Evolutionary conservation across 345 rosid genomes (phyloP).

Genomic region (Trapa incisa): DNA sequence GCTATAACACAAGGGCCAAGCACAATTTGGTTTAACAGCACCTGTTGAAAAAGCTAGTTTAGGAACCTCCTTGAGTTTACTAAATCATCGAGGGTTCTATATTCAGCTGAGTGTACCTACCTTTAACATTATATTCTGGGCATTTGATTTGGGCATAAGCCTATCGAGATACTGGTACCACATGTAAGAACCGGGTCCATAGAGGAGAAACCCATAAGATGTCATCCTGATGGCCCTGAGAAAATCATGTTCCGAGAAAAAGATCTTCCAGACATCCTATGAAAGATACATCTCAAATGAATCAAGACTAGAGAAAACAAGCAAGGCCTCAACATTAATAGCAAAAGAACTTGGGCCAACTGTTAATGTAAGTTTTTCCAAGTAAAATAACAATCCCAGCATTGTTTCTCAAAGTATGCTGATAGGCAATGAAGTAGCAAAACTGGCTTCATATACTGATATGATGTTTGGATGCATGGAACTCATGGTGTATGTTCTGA

Average conservation of each 20-base stretch:
- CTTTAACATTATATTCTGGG: slow-evolving; percentile 54
- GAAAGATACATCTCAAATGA: slow-evolving; percentile 1
- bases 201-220: slow-evolving; percentile 78
- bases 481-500: background rate
- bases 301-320: slow-evolving; percentile 2
- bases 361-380: background rate
- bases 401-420: background rate
- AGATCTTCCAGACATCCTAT: slow-evolving; percentile 30
- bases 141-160: slow-evolving; percentile 58
- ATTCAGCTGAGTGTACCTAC: slow-evolving; percentile 38
- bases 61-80: background rate
- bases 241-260: slow-evolving; percentile 69
- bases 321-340: background rate
- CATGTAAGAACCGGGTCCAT: slow-evolving; percentile 84
- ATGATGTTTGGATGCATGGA: background rate
- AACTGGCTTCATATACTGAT: background rate
- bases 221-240: slow-evolving; percentile 76
- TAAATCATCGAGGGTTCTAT: background rate
- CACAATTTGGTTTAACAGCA: slow-evolving; percentile 69
- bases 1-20: slow-evolving; percentile 90
- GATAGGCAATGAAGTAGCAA: background rate
- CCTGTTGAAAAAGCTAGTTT: slow-evolving; percentile 26
- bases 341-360: background rate
- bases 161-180: slow-evolving; percentile 78
- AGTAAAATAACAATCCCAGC: background rate